Evolutionary conservation across 2,329 filamentous ascomycete genomes (phyloP).

Genomic region (Alternaria hordeiaustralica): DNA sequence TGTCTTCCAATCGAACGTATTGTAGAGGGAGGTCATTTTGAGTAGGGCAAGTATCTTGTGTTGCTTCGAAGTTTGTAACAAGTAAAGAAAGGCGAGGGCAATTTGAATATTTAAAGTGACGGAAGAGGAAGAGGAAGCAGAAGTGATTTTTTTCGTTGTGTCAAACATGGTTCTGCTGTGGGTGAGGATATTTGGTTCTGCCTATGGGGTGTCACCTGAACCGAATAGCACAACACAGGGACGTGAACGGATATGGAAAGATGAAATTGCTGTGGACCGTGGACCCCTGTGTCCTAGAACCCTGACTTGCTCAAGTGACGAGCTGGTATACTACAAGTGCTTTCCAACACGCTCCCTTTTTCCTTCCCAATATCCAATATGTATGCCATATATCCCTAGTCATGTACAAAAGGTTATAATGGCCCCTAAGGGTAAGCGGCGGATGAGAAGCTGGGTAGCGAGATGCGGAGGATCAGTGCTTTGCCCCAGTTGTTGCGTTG

Average conservation of each 20-base stretch:
- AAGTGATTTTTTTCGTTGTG: background rate
- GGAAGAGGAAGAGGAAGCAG: background rate
- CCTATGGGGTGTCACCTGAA: background rate
- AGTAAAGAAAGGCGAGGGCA: background rate
- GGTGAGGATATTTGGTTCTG: background rate
- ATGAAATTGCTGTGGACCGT: background rate
- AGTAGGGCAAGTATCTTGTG: background rate
- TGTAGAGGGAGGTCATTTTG: background rate
- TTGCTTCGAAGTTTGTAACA: background rate
- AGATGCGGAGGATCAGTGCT: too few relatives aligned
- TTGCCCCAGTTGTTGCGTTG: background rate
- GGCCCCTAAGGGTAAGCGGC: background rate
- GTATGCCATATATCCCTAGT: background rate
- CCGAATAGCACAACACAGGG: background rate
- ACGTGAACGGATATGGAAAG: background rate
- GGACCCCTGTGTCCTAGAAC: background rate
- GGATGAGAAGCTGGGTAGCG: background rate
- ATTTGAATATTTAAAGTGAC: background rate
- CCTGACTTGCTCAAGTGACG: background rate
- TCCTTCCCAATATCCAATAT: background rate
- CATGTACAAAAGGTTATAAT: background rate
- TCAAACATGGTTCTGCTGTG: background rate
- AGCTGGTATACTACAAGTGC: conserved; percentile 10
- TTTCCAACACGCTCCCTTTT: background rate
- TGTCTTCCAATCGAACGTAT: background rate